A percentile compares a stretch with the other conserved stretches of the same genome.
Evolutionary conservation across 2,329 filamentous ascomycete genomes (phyloP).

Genomic region (Penicillium nordicum): DNA sequence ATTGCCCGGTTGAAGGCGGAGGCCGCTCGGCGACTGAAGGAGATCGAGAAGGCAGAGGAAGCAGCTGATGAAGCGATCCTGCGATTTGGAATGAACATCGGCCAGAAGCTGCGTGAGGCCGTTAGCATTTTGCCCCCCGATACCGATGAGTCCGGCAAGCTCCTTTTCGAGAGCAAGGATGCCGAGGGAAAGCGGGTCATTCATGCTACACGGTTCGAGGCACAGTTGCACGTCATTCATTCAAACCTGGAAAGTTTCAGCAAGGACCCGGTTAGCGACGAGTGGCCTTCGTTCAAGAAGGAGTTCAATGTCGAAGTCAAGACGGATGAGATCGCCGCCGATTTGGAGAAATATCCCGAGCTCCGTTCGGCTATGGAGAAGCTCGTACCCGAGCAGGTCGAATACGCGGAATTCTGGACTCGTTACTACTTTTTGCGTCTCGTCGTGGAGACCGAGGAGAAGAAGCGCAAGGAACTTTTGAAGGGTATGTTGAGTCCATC

Average conservation of each 20-base stretch:
- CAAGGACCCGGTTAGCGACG: conserved; percentile 71
- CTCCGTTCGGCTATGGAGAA: conserved; percentile 88
- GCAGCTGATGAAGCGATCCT: conserved; percentile 92
- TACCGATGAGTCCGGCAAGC: conserved; percentile 53
- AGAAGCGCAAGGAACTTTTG: conserved; percentile 79
- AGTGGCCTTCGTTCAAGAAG: conserved; percentile 71
- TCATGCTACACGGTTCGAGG: conserved; percentile 90
- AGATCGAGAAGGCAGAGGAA: conserved; percentile 88
- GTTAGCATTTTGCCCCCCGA: conserved; percentile 77
- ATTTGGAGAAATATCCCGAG: conserved; percentile 83
- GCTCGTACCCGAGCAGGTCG: conserved; percentile 86
- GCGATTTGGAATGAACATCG: conserved; percentile 84
- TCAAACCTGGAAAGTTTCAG: conserved; percentile 77
- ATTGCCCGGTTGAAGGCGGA: conserved; percentile 73
- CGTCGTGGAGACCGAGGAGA: conserved; percentile 89
- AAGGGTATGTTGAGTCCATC: conserved; percentile 64
- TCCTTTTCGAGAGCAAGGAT: conserved; percentile 93
- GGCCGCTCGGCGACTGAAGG: conserved; percentile 78
- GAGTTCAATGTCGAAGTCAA: conserved; percentile 77
- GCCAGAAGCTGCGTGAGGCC: conserved; percentile 85
- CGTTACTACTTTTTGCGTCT: conserved; percentile 93
- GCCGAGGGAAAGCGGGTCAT: conserved; percentile 86
- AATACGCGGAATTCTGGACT: conserved; percentile 87
- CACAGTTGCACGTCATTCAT: conserved; percentile 93
- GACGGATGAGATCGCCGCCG: conserved; percentile 75